Base-by-base conservation (phyloP, 345 rosid species). In the Kandelia obovata region DNA sequence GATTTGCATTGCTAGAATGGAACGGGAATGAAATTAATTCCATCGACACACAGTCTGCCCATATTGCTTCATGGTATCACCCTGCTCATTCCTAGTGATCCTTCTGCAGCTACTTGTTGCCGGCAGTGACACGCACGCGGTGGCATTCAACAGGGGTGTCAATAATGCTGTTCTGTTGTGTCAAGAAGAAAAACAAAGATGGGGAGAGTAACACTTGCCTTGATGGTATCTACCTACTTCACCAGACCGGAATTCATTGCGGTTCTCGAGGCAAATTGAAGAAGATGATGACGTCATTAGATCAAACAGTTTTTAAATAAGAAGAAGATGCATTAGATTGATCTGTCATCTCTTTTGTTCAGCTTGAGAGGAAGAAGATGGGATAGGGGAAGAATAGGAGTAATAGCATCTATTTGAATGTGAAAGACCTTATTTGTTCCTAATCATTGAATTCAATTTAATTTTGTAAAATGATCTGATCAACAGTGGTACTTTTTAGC, bases 141-240 rank as follows among this genome's bases (percentile, higher is more conserved):
- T 92, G 80, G 93, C 89, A 32, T 90, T 91, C 82, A 89, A 95
- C 82, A 86, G 96, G 85, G 99, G 99, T 32, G 96, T 90, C 32
- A 83, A 84, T 92, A 76, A 96, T 96, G 43, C 74, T 95, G 66
- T 89, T 96, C 58, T 95, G 92, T 71, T 80, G 90, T 83, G 90
- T 95, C 73, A 86, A 77, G 71, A 95, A 81, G 86, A 92, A 77
- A 80, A 87, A 95, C 88, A 95, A 77, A 81, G 97, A 87, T 5
- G 96, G 97, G 25, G 96, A 86, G 68, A 69, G 84, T 8, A 89
- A 90, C 81, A 88, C 88, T 37, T 95, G 85, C 73, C 67, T 89
- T 80, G 99, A 95, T 70, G 97, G 97, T 25, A 87, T 90, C 76
- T 81, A 84, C 92, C 71, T 89, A 86, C 80, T 94, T 89, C 86